Conservation (phyloP, 2,329 filamentous ascomycete genomes). For the Neofusicoccum kwambonambiense region DNA sequence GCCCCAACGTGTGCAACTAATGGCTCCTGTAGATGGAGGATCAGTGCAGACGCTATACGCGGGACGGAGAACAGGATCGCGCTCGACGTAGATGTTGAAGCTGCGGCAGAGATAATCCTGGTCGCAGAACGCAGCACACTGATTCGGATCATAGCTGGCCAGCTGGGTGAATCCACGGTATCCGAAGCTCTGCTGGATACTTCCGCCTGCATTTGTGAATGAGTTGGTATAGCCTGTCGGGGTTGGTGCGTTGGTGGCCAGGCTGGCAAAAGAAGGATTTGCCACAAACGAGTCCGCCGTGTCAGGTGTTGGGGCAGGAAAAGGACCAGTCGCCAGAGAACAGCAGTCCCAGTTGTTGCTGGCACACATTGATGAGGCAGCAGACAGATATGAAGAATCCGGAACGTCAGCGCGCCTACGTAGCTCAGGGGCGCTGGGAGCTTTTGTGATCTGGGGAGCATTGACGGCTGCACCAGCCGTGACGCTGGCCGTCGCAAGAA, state of each 20-base stretch:
- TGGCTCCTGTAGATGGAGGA: conserved; percentile 23
- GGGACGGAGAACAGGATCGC: conserved; percentile 27
- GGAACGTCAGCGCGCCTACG: background rate
- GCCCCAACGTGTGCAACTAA: conserved; percentile 12
- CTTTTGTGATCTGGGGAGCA: background rate
- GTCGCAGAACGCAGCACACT: conserved; percentile 20
- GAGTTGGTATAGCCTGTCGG: conserved; percentile 19
- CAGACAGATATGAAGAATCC: background rate
- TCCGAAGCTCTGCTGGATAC: background rate
- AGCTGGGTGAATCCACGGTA: conserved; percentile 20
- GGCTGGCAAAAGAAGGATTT: background rate
- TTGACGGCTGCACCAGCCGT: background rate
- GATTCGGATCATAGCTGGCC: conserved; percentile 17
- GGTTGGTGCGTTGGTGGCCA: background rate
- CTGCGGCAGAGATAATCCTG: conserved; percentile 20
- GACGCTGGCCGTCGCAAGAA: background rate
- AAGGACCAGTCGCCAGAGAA: background rate
- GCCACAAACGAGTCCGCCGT: background rate
- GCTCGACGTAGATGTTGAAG: conserved; percentile 26
- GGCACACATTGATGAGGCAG: background rate
- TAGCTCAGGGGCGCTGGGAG: background rate
- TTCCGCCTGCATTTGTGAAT: conserved; percentile 19
- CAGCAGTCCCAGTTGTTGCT: conserved; percentile 1
- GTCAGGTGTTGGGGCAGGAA: background rate
- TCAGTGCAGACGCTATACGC: conserved; percentile 30